Evolutionary conservation across 2,329 filamentous ascomycete species (phyloP).

Genomic region (Incumbomyces lentus): DNA sequence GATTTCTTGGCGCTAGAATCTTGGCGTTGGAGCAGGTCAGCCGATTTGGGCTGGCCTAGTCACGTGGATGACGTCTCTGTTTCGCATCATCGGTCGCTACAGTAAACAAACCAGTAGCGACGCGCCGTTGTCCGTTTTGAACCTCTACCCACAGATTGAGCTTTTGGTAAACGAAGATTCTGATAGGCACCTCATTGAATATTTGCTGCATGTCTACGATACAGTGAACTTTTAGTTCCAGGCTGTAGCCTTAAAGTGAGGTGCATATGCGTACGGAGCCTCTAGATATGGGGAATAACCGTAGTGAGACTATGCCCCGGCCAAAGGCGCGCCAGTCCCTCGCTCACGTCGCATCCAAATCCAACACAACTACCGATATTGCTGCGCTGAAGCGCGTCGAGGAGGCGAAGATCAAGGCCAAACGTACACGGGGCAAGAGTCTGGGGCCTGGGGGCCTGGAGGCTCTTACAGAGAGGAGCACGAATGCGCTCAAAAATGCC

Average conservation of each 20-base stretch:
- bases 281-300: background rate
- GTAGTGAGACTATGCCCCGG: slow-evolving; percentile 1
- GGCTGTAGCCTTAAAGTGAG: too few species aligned
- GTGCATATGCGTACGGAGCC: background rate
- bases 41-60: background rate
- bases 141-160: too few species aligned
- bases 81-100: slow-evolving; percentile 1
- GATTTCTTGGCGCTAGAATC: slow-evolving; percentile 3
- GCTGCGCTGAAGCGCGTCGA: slow-evolving; percentile 32
- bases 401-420: slow-evolving; percentile 33
- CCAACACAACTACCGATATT: slow-evolving; percentile 64
- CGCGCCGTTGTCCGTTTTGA: slow-evolving; percentile 2
- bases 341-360: slow-evolving; percentile 55
- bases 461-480: slow-evolving; percentile 62
- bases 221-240: background rate
- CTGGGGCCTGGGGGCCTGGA: slow-evolving; percentile 86
- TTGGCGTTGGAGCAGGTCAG: background rate
- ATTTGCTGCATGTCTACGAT: background rate
- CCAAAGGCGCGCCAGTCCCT: slow-evolving; percentile 58
- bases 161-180: too few species aligned
- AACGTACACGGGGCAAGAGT: slow-evolving; percentile 86
- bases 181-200: background rate
- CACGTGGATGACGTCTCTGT: slow-evolving; percentile 1
- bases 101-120: slow-evolving; percentile 8
- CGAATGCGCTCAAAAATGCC: slow-evolving; percentile 55